phyloP scores from a whole-genome alignment of 2,329 filamentous ascomycete species.

The Trichoderma sp. region DNA sequence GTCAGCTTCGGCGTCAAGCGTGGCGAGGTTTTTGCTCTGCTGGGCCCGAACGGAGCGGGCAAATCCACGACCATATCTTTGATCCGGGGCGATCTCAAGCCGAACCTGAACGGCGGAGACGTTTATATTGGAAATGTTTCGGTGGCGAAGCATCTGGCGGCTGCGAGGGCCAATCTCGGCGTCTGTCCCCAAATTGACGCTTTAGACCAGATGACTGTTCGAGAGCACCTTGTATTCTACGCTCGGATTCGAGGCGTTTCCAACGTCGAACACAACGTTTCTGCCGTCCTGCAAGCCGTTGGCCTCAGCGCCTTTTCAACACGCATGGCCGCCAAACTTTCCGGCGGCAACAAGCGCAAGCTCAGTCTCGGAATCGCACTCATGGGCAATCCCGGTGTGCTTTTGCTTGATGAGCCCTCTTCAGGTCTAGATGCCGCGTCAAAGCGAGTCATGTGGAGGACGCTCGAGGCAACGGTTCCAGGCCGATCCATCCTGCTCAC shows the following conservation, averaged over 20 bases:
- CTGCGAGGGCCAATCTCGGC: conserved; percentile 76
- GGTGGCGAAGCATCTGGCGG: conserved; percentile 70
- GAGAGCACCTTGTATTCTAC: conserved; percentile 86
- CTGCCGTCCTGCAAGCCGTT: conserved; percentile 76
- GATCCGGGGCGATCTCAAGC: conserved; percentile 84
- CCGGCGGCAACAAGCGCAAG: conserved; percentile 93
- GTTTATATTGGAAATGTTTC: conserved; percentile 78
- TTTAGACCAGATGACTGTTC: conserved; percentile 86
- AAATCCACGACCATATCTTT: conserved; percentile 89
- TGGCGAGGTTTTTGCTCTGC: conserved; percentile 82
- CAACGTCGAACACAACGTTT: conserved; percentile 75
- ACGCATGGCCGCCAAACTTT: conserved; percentile 77
- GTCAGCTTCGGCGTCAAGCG: conserved; percentile 79
- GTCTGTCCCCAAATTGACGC: conserved; percentile 90
- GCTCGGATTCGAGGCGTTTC: conserved; percentile 78
- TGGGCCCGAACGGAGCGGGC: conserved; percentile 89
- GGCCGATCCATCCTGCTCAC: conserved; percentile 85
- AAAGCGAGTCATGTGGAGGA: conserved; percentile 92
- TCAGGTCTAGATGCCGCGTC: conserved; percentile 88
- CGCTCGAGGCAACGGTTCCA: conserved; percentile 70
- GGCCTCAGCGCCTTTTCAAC: conserved; percentile 70
- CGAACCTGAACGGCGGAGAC: conserved; percentile 70
- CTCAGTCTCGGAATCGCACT: conserved; percentile 84
- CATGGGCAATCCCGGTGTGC: conserved; percentile 86
- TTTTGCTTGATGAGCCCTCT: conserved; percentile 86